A percentile compares a stretch with the other conserved stretches of the same genome.
phyloP scores from a whole-genome alignment of 345 rosid species.

The Leavenworthia alabamica region DNA sequence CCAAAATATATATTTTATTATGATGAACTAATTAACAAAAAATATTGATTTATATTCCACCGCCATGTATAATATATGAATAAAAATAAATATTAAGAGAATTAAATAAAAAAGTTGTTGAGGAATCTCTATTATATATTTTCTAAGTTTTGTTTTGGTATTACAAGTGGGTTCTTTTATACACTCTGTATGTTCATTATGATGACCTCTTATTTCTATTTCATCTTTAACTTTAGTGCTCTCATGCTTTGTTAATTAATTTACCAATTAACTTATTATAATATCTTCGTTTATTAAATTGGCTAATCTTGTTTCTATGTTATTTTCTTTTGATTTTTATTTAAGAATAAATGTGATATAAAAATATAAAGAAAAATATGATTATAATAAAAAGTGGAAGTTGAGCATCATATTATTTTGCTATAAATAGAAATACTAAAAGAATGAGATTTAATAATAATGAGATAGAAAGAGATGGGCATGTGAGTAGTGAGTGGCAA shows the following conservation, averaged over 20 bases:
- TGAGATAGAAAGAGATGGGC: slow-evolving; percentile 14
- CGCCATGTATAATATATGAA: background rate
- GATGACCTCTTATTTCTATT: background rate
- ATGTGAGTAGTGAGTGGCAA: slow-evolving; percentile 29
- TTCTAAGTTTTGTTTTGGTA: background rate
- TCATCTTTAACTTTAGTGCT: background rate
- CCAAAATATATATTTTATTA: background rate
- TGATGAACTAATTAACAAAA: background rate
- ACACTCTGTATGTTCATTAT: background rate
- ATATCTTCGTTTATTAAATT: background rate
- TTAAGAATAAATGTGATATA: background rate
- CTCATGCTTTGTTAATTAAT: background rate
- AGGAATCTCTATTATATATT: background rate
- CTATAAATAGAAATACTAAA: slow-evolving; percentile 10
- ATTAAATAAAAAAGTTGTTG: background rate
- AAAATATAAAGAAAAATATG: background rate
- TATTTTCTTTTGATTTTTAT: background rate
- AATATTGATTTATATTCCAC: background rate
- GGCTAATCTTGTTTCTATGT: background rate
- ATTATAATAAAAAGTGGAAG: background rate
- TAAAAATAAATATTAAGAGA: background rate
- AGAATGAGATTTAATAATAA: background rate
- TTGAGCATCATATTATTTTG: background rate
- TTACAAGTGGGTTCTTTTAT: background rate
- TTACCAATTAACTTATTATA: background rate